Conservation (phyloP, 2,329 filamentous ascomycete genomes). For the Botrytis aclada region DNA sequence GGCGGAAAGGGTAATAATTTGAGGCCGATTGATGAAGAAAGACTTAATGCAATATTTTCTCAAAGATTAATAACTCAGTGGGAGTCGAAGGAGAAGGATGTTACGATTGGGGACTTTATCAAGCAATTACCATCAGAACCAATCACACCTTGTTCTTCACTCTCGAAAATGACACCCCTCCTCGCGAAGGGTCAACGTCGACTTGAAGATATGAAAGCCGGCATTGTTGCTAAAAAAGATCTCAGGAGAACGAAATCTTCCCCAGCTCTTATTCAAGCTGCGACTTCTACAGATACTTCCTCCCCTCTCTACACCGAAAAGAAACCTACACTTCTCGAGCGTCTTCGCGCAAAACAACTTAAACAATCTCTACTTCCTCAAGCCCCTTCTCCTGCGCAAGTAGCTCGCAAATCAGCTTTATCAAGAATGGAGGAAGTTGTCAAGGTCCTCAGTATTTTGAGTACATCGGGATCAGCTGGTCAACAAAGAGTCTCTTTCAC, state of each 20-base stretch:
- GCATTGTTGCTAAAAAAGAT: conserved; percentile 52
- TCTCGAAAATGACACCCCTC: conserved; percentile 53
- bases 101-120: conserved; percentile 45
- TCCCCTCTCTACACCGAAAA: conserved; percentile 32
- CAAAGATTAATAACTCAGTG: conserved; percentile 49
- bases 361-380: conserved; percentile 45
- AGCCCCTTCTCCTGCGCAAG: conserved; percentile 51
- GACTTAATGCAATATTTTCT: conserved; percentile 54
- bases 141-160: conserved; percentile 51
- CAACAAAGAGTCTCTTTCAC: conserved; percentile 62
- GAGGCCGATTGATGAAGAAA: conserved; percentile 48
- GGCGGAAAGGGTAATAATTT: conserved; percentile 32
- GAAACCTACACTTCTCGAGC: conserved; percentile 70
- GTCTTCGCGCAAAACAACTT: conserved; percentile 68
- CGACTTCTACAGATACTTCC: conserved; percentile 17
- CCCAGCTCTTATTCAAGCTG: neutral
- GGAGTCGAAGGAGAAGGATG: conserved; percentile 31
- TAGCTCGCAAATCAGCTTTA: conserved; percentile 62
- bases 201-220: conserved; percentile 65
- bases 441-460: conserved; percentile 64
- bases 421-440: conserved; percentile 67
- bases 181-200: conserved; percentile 65
- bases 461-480: conserved; percentile 48
- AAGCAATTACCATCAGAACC: conserved; percentile 53
- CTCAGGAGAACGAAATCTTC: conserved; percentile 40